Base-by-base conservation (phyloP, 1,284 basidiomycete genomes). In the Bjerkandera adusta region DNA sequence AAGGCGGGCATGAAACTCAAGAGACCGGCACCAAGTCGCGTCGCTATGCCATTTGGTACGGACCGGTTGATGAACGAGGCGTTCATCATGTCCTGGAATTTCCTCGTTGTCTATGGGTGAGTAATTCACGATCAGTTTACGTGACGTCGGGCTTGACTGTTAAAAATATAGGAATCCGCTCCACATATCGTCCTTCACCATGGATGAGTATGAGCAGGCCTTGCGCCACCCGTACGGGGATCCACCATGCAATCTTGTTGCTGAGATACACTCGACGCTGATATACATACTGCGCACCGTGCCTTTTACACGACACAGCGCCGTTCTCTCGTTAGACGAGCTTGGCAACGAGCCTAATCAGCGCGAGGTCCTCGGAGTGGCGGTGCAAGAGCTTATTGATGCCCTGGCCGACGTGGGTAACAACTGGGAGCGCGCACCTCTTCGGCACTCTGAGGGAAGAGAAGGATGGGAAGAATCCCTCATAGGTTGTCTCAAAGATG, bases 181-280 rank as follows among this genome's bases (percentile, higher is more conserved):
- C 12, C 83, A 87, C 52, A 69, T 99, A 8, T 96, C 95, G n/a
- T 72, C 85, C 8, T 92, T 98, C 64, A 89, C 92, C 0, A 73
- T 98, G 57, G 97, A 99, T 64, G 97, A 98, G 58, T 92, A 89
- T 61, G 93, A 96, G 61, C 79, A 85, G 50, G 87, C 93, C 0
- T 71, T 99, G 22, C 83, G 85, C 42, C 96, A 99, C 64, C 73
- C 76, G 12, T 70, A 79, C 42, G 59, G 71, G 29, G 89, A 92
- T 26, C 76, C 84, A 2, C 76, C 84, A 1, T 94, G 92, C 57
- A 62, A 77, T 26, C 73, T 99, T 34, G 76, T 98, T 32, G 82
- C 81, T 43, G 97, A 98, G 66, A 77, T 97, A 29, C 95, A 99
- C 65, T 85, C 89, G 0, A 81, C 82, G 0, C 79, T 99, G 32